These are phyloP conservation scores for Aegilops longissima DNA, from an alignment of 176 grass and related monocot species.

Conservation along the genomic window DNA sequence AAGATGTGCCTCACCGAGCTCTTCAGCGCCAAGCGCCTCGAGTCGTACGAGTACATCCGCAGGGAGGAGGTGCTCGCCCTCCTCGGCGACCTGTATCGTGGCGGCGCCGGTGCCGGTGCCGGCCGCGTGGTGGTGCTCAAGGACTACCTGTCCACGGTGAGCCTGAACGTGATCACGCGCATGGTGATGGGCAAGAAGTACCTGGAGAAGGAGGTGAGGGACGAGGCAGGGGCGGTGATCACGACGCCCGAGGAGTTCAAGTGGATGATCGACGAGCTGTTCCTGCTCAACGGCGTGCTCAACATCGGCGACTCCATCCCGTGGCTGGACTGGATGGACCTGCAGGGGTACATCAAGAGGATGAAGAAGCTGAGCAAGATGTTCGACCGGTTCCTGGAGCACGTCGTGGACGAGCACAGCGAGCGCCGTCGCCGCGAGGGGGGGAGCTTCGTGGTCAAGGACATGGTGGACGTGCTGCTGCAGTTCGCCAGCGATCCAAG, in stretches of 20 bases:
- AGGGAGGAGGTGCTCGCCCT: no score
- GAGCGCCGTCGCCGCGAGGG: conserved; percentile 43
- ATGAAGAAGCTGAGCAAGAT: conserved; percentile 82
- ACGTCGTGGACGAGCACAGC: conserved; percentile 76
- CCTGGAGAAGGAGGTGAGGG: conserved; percentile 25
- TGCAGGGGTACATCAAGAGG: conserved; percentile 79
- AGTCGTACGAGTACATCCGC: no score
- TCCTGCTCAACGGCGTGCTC: conserved; percentile 86
- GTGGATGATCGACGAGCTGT: conserved; percentile 80
- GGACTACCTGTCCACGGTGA: conserved; percentile 66
- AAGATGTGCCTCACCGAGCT: no score
- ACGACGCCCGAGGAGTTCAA: conserved; percentile 85
- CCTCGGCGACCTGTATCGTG: no score
- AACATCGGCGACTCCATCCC: conserved; percentile 93
- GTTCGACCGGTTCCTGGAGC: conserved; percentile 83
- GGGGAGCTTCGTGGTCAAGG: background rate
- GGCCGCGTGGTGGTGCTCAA: conserved; percentile 58
- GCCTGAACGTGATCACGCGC: conserved; percentile 77
- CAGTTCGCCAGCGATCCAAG: no score
- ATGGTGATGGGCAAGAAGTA: conserved; percentile 96
- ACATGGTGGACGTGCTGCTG: no score
- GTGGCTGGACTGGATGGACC: conserved; percentile 72
- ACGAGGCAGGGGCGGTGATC: conserved; percentile 3
- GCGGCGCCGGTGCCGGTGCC: background rate
- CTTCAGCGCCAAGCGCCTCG: no score